phyloP scores from a whole-genome alignment of 768 basidiomycete genomes.

The Lentinula aciculospora region DNA sequence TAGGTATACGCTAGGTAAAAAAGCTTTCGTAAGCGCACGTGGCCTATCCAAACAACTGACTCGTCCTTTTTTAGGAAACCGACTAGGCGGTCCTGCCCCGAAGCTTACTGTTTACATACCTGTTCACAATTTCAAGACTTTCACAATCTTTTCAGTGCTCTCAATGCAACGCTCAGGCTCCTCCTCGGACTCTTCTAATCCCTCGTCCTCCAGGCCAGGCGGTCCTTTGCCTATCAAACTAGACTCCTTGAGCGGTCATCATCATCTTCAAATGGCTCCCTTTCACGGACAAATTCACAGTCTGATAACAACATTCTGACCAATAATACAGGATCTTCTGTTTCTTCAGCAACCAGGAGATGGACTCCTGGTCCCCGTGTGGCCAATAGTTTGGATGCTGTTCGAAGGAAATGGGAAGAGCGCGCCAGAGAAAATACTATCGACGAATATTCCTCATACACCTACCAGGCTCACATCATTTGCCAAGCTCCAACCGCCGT shows the following conservation, averaged over 20 bases:
- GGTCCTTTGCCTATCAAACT: slow-evolving; percentile 75
- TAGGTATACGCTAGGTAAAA: no score
- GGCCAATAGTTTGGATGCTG: slow-evolving; percentile 59
- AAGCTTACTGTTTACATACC: no score
- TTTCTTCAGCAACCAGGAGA: slow-evolving; percentile 38
- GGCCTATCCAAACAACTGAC: no score
- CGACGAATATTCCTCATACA: slow-evolving; percentile 16
- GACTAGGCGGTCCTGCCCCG: no score
- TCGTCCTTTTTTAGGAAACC: no score
- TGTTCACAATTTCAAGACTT: no score
- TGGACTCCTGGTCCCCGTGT: slow-evolving; percentile 71
- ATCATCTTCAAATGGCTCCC: slow-evolving; percentile 42
- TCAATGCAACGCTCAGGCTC: slow-evolving; percentile 40
- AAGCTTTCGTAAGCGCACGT: no score
- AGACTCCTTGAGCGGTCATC: slow-evolving; percentile 74
- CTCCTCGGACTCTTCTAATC: slow-evolving; percentile 20
- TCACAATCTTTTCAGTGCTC: no score
- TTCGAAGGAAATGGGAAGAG: slow-evolving; percentile 75
- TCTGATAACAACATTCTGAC: slow-evolving; percentile 35
- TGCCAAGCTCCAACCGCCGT: slow-evolving; percentile 10
- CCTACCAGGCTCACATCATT: slow-evolving; percentile 2
- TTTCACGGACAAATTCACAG: slow-evolving; percentile 50
- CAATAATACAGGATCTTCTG: slow-evolving; percentile 40
- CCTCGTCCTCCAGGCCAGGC: slow-evolving; percentile 27
- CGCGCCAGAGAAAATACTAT: slow-evolving; percentile 43